Evolutionary conservation across 1,284 basidiomycete genomes (phyloP), one percentile per base, ranked within the genome.

Genomic region (Moesziomyces sp.): DNA sequence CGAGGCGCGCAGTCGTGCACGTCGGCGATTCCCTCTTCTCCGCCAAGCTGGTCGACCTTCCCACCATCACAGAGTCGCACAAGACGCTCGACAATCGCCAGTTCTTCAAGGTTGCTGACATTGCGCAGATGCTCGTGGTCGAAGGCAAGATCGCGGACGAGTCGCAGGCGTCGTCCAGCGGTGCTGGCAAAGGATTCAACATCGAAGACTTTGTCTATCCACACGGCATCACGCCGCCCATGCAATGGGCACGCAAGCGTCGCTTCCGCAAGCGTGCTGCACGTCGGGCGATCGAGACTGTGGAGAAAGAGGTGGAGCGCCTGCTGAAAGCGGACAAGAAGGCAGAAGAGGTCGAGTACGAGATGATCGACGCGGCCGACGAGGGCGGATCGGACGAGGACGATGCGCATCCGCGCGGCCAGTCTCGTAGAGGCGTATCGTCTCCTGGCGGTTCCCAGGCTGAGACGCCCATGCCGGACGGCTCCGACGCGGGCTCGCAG

Each of bases 21-120:
- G 88, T 96, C 30, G 92, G 91, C 21, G 90, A 90, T 70, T 90
- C 88, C 54, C 88, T 90, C 1, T 97, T 95, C 82, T 89, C 92
- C 21, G 90, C 97, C 23, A 98, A 98, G 85, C 89, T 99, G 10
- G 97, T 99, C 59, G 97, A 99, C 85, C 86, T 99, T 56, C 97
- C 97, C 0, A 92, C 92, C 84, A 90, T 99, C 58, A 89, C 97
- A 68, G 97, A 99, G 84, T 90, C 93, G 23, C 95, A 99, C 85
- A 99, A 98, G 87, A 97, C 95, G 1, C 86, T 97, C 52, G 96
- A 99, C 85, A 93, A 91, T 84, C 93, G 94, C 83, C 84, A 85
- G 56, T 91, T 98, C 89, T 97, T 99, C 88, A 99, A 99, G 86
- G 92, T 97, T 1, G 94, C 94, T 33, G 97, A 99, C 83, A 97